A percentile compares a stretch with the other conserved stretches of the same genome.
These are phyloP conservation scores for Phanerodontia chrysosporium DNA, from an alignment of 768 basidiomycete genomes.

Conservation along the genomic window DNA sequence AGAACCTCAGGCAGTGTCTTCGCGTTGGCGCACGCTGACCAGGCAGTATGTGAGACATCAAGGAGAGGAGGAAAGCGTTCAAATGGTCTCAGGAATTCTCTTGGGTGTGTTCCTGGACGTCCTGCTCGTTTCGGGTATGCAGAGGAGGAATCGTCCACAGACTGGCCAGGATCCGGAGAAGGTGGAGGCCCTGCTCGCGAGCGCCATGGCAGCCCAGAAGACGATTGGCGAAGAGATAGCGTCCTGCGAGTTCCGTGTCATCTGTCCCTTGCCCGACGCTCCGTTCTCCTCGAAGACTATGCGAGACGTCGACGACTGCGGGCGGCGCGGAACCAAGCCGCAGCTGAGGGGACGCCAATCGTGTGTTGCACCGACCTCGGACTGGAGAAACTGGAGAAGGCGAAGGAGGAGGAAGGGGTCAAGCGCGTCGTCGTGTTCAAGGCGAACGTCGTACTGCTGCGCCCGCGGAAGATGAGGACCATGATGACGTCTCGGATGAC, in stretches of 20 bases:
- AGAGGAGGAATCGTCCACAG: not conserved
- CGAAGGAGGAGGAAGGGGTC: not conserved
- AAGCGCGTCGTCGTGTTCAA: not conserved
- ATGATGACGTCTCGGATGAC: no score
- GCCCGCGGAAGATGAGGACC: no score
- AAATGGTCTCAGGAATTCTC: not conserved
- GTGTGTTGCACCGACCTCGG: not conserved
- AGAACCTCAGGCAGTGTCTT: conserved; percentile 4
- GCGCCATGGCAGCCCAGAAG: not conserved
- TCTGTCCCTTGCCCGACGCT: not conserved
- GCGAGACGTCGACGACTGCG: not conserved
- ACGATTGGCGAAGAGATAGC: not conserved
- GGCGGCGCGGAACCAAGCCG: not conserved
- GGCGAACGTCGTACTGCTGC: not conserved
- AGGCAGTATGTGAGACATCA: not conserved
- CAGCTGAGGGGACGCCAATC: not conserved
- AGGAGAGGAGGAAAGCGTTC: no score
- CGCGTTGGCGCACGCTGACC: not conserved
- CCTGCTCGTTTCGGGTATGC: not conserved
- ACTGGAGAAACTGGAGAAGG: not conserved
- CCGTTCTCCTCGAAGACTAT: not conserved
- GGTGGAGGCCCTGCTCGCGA: not conserved
- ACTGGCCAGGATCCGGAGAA: not conserved
- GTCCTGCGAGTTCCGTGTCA: not conserved
- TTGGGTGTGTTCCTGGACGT: not conserved